phyloP scores from a whole-genome alignment of 495 filamentous ascomycete genomes.

The Penicillium robsamsonii region DNA sequence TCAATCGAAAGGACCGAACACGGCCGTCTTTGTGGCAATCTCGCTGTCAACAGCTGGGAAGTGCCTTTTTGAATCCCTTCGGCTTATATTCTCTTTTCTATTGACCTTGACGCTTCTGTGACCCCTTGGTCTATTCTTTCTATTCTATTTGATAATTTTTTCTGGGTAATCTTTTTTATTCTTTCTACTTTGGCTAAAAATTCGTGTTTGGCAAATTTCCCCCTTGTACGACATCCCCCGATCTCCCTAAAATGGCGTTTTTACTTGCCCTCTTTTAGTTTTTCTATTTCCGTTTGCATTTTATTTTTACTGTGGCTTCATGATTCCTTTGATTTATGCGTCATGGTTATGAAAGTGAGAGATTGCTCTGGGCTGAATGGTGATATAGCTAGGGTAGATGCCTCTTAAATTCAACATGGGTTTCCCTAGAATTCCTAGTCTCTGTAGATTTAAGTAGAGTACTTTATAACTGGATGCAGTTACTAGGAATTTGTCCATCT shows the following conservation, averaged over 20 bases:
- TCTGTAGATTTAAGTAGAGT: not conserved
- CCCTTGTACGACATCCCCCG: conserved; percentile 7
- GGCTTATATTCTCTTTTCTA: not conserved
- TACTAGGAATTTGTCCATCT: not conserved
- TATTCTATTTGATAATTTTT: conserved; percentile 5
- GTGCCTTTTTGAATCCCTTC: not conserved
- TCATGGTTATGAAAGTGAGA: conserved; percentile 16
- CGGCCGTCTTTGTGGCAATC: not conserved
- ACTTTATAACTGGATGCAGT: not conserved
- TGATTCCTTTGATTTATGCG: conserved; percentile 13
- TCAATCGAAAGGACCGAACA: not conserved
- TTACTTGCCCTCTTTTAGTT: not conserved
- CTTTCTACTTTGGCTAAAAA: conserved; percentile 1
- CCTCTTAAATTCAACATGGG: conserved; percentile 20
- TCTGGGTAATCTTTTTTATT: not conserved
- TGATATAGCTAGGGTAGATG: conserved; percentile 10
- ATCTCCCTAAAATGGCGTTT: conserved; percentile 14
- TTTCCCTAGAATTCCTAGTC: not conserved
- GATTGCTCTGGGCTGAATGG: conserved; percentile 7
- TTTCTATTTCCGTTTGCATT: conserved; percentile 5
- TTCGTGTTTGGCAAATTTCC: conserved; percentile 12
- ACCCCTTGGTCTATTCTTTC: not conserved
- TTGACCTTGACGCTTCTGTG: not conserved
- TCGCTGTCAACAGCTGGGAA: not conserved
- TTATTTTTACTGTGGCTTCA: not conserved